Conservation (phyloP, 2,329 filamentous ascomycete species). For the Lojkania enalia region DNA sequence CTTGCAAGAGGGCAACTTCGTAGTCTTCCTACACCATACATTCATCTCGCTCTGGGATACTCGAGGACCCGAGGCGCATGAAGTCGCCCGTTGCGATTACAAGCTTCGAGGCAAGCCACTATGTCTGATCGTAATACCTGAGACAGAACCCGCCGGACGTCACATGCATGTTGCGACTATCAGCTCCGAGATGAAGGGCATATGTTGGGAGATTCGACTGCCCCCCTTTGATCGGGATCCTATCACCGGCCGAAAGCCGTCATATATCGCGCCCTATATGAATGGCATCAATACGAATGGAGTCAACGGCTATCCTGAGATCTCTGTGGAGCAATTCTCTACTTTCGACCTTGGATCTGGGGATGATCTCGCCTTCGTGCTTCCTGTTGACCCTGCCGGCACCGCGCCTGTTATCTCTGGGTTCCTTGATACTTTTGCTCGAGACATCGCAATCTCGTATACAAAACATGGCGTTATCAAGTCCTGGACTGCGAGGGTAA, state of each 20-base stretch:
- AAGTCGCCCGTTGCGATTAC: slow-evolving; percentile 64
- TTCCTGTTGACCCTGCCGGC: slow-evolving; percentile 86
- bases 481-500: slow-evolving; percentile 82
- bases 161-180: slow-evolving; percentile 75
- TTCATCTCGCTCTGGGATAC: slow-evolving; percentile 81
- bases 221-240: slow-evolving; percentile 50
- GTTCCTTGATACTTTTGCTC: slow-evolving; percentile 83
- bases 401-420: slow-evolving; percentile 70
- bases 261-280: slow-evolving; percentile 20
- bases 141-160: slow-evolving; percentile 57
- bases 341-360: slow-evolving; percentile 66
- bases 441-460: slow-evolving; percentile 85
- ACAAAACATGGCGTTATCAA: slow-evolving; percentile 73
- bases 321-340: slow-evolving; percentile 67
- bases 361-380: slow-evolving; percentile 60
- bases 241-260: slow-evolving; percentile 31
- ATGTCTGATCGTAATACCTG: slow-evolving; percentile 76
- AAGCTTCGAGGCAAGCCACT: slow-evolving; percentile 70
- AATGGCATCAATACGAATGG: slow-evolving; percentile 30
- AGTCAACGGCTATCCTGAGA: slow-evolving; percentile 37
- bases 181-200: slow-evolving; percentile 73
- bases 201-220: slow-evolving; percentile 77
- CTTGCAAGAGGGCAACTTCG: slow-evolving; percentile 74
- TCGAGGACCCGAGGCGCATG: slow-evolving; percentile 59
- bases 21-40: slow-evolving; percentile 76